Conservation (phyloP, 2,329 filamentous ascomycete species). For the Colletotrichum cereale region DNA sequence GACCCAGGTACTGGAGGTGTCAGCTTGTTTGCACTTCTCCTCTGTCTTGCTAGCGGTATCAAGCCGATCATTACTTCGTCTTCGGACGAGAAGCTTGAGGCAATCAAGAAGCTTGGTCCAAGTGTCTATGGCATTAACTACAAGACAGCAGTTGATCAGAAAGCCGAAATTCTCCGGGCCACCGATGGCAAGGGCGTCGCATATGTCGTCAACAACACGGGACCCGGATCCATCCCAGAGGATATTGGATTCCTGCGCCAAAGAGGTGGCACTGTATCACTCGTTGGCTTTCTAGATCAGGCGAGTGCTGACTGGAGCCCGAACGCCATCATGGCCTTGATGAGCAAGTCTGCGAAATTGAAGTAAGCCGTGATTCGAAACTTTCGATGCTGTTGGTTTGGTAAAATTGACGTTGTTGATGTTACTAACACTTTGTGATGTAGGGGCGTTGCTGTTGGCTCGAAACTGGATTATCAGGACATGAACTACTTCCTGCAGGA, state of each 20-base stretch:
- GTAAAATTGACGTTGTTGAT: not conserved
- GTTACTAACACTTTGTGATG: not conserved
- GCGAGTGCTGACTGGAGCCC: slow-evolving; percentile 3
- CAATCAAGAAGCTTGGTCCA: slow-evolving; percentile 42
- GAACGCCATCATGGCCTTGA: slow-evolving; percentile 19
- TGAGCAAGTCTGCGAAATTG: slow-evolving; percentile 23
- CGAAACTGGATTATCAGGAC: slow-evolving; percentile 12
- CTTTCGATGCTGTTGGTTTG: too few species aligned
- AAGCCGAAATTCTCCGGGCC: slow-evolving; percentile 40
- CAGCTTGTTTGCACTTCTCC: slow-evolving; percentile 44
- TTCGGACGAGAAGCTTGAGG: slow-evolving; percentile 45
- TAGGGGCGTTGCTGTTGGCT: slow-evolving; percentile 20
- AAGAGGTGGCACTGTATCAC: slow-evolving; percentile 9
- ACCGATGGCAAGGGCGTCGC: slow-evolving; percentile 46
- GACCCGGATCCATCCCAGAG: slow-evolving; percentile 41
- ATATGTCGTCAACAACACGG: slow-evolving; percentile 46
- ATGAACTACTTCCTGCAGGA: slow-evolving; percentile 23
- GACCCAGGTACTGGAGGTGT: slow-evolving; percentile 46
- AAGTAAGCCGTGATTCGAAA: slow-evolving; percentile 3
- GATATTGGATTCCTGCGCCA: slow-evolving; percentile 39
- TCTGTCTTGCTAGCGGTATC: slow-evolving; percentile 44
- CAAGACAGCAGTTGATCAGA: slow-evolving; percentile 39
- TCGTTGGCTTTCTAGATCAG: slow-evolving; percentile 26
- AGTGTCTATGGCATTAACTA: slow-evolving; percentile 45
- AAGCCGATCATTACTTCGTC: slow-evolving; percentile 48